Evolutionary conservation across 352 stramenopile genomes (phyloP), one percentile per base, ranked within the genome.

Genomic region (Phytophthora tubulina): DNA sequence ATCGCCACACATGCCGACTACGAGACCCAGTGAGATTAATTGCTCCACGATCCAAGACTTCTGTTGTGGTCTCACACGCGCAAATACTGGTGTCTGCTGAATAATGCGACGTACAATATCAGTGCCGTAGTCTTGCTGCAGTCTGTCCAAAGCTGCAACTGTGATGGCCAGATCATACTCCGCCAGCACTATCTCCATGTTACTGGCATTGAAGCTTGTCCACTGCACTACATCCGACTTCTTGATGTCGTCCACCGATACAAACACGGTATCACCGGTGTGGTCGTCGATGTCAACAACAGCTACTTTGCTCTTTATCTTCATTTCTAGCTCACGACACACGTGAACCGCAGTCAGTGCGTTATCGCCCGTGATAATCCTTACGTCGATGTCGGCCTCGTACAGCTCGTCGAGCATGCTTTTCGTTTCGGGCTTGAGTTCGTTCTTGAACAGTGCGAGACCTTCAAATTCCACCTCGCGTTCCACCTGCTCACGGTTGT

Each of bases 351-450:
- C 85, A 3, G 77, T 88, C 9, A 90, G 41, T 5, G 80, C 79
- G 51, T 90, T 90, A 68, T 97, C 90, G 3, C 88, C 90, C 3
- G 92, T 97, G 50, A 97, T 91, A 63, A 97, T 92, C 9, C 78
- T 80, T 30, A 86, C 75, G 33, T 85, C 72, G 44, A 97, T 86
- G 21, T 80, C 76, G 14, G 86, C 90, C 30, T 70, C 68, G 31
- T 84, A 72, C 14, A 97, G 72, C 55, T 96, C 79, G 15, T 63
- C 31, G 17, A 97, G 82, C 54, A 96, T 88, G 3, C 62, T 69
- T 48, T 76, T 76, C 5, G 82, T 87, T 41, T 97, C 85, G 11
- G 81, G 65, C 65, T 94, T 95, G 57, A 97, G 78, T 35, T 82
- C 73, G 65, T 97, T 97, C 73, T 91, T 75, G 76, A 97, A 97